Conservation (phyloP, 441 rosid species). For the Croton setiger region DNA sequence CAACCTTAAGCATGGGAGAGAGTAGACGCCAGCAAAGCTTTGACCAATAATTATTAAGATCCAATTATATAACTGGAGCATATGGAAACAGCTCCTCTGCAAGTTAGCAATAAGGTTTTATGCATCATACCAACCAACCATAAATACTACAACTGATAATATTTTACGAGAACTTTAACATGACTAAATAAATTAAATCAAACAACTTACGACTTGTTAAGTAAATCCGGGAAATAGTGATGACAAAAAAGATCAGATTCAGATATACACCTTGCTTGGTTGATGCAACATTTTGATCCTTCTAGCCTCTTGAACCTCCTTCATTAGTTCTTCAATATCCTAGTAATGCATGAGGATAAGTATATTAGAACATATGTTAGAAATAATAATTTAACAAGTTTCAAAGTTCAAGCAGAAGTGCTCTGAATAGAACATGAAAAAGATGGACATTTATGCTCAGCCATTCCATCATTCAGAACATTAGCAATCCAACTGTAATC, state of each 20-base stretch:
- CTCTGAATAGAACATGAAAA: background rate
- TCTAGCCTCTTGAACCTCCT: slow-evolving; percentile 99
- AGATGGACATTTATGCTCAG: slow-evolving; percentile 1
- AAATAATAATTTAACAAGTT: slow-evolving; percentile 12
- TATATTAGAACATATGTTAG: background rate
- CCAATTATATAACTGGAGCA: background rate
- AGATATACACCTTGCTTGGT: slow-evolving; percentile 78
- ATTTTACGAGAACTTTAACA: slow-evolving; percentile 3
- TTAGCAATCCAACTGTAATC: background rate
- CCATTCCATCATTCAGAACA: background rate
- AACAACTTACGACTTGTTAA: background rate
- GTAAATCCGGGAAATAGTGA: background rate
- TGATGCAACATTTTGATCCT: slow-evolving; percentile 98
- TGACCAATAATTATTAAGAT: background rate
- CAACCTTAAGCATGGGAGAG: background rate
- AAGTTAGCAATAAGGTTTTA: too few species aligned
- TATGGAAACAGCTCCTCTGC: too few species aligned
- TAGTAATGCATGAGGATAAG: slow-evolving; percentile 26
- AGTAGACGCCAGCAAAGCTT: background rate
- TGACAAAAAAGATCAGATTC: slow-evolving; percentile 12
- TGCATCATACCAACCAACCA: too few species aligned
- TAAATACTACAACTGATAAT: too few species aligned
- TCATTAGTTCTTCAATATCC: slow-evolving; percentile 92
- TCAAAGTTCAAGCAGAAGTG: slow-evolving; percentile 1
- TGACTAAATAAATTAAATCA: background rate